Evolutionary conservation across 2,329 filamentous ascomycete species (phyloP).

Genomic region (Hypoxylon sp.): DNA sequence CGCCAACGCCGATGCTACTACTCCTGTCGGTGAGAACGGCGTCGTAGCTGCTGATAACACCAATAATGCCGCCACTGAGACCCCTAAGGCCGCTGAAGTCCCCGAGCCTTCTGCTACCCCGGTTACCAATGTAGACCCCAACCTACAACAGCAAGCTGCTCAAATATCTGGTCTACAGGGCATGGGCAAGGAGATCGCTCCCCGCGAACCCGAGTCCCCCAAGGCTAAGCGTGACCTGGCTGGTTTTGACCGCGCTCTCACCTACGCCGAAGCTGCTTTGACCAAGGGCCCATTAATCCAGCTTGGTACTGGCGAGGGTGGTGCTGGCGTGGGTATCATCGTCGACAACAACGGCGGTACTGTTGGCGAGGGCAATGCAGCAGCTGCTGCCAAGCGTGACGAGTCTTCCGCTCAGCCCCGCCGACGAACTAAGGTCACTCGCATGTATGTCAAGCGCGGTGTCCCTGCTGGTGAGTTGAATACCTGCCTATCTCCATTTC

Average conservation of each 20-base stretch:
- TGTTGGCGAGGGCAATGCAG: slow-evolving; percentile 39
- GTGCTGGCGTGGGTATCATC: slow-evolving; percentile 59
- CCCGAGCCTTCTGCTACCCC: slow-evolving; percentile 29
- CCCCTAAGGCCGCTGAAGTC: slow-evolving; percentile 28
- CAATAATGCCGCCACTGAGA: slow-evolving; percentile 33
- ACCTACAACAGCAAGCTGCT: slow-evolving; percentile 57
- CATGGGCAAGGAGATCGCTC: slow-evolving; percentile 65
- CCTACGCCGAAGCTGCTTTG: slow-evolving; percentile 58
- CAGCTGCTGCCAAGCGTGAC: slow-evolving; percentile 45
- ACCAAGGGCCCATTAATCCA: slow-evolving; percentile 58
- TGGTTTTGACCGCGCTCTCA: slow-evolving; percentile 60
- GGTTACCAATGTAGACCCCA: slow-evolving; percentile 51
- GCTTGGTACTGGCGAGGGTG: slow-evolving; percentile 58
- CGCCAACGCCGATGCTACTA: slow-evolving; percentile 37
- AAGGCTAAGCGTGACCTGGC: slow-evolving; percentile 57
- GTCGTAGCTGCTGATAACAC: slow-evolving; percentile 30
- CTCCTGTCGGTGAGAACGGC: slow-evolving; percentile 12
- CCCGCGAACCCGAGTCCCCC: slow-evolving; percentile 54
- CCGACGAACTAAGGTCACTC: slow-evolving; percentile 61
- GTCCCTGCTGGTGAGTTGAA: slow-evolving; percentile 59
- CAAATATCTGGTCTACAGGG: slow-evolving; percentile 63
- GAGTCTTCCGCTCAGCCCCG: slow-evolving; percentile 52
- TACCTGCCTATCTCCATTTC: neutral
- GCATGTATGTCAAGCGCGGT: slow-evolving; percentile 63
- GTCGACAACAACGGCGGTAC: slow-evolving; percentile 55